A percentile compares a stretch with the other conserved stretches of the same genome.
Conservation (phyloP, 345 rosid genomes). For the Ceriops zippeliana region DNA sequence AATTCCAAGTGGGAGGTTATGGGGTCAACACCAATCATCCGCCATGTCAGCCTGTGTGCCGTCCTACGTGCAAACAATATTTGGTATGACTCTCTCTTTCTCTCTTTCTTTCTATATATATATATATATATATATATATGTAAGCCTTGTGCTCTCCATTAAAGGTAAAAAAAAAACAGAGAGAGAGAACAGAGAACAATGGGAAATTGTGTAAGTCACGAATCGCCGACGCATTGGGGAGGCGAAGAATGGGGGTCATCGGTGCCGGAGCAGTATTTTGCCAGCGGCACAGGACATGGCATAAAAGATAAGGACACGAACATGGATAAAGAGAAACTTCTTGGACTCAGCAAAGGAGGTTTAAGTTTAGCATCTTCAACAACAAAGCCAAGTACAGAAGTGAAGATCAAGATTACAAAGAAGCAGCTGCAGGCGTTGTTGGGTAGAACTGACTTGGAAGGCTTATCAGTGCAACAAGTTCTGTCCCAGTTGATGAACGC, state of each 20-base stretch:
- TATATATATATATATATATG: neutral
- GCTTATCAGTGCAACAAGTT: constrained; percentile 41
- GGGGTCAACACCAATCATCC: constrained; percentile 29
- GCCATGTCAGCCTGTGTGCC: constrained; percentile 36
- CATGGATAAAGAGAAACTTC: constrained; percentile 15
- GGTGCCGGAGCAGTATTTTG: neutral
- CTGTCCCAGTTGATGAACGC: constrained; percentile 32
- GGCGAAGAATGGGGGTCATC: constrained; percentile 52
- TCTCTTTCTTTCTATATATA: neutral
- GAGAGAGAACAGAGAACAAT: constrained; percentile 2
- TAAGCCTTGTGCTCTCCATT: constrained; percentile 6
- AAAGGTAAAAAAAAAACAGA: neutral
- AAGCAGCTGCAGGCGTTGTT: constrained; percentile 51
- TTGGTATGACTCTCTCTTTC: constrained; percentile 34
- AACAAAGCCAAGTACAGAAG: constrained; percentile 15
- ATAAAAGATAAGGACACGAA: neutral
- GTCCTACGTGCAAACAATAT: constrained; percentile 32
- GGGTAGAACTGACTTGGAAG: constrained; percentile 35
- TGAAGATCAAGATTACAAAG: constrained; percentile 58
- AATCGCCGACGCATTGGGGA: constrained; percentile 43
- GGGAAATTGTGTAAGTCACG: constrained; percentile 51
- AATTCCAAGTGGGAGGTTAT: neutral
- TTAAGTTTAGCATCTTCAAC: constrained; percentile 10
- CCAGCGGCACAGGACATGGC: neutral
- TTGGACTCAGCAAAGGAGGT: neutral